Evolutionary conservation across 2,329 filamentous ascomycete genomes (phyloP).

Genomic region (Mycocentrospora acerina): DNA sequence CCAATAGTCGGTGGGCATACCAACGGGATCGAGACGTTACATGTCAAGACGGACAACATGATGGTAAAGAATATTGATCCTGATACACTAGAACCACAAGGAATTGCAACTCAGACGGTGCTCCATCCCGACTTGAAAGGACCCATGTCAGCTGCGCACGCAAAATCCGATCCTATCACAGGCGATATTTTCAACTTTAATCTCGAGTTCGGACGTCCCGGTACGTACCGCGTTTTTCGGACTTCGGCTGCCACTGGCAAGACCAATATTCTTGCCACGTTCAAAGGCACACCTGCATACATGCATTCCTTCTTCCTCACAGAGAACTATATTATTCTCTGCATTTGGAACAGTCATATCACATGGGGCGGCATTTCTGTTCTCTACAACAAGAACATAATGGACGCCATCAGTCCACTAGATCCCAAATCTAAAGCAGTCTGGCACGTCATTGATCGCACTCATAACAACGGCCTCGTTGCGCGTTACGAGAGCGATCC

Average conservation of each 20-base stretch:
- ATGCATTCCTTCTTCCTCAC: slow-evolving; percentile 83
- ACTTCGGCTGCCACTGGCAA: slow-evolving; percentile 63
- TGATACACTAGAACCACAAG: slow-evolving; percentile 70
- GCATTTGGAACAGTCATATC: slow-evolving; percentile 68
- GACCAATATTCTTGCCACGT: slow-evolving; percentile 70
- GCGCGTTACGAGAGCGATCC: slow-evolving; percentile 67
- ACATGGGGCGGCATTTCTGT: slow-evolving; percentile 60
- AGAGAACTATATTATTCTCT: slow-evolving; percentile 69
- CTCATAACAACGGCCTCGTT: slow-evolving; percentile 62
- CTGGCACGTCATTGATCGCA: slow-evolving; percentile 77
- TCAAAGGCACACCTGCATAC: slow-evolving; percentile 64
- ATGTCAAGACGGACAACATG: slow-evolving; percentile 61
- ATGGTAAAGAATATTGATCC: slow-evolving; percentile 65
- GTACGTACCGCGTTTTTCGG: slow-evolving; percentile 70
- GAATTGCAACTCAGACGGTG: slow-evolving; percentile 58
- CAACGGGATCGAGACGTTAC: slow-evolving; percentile 52
- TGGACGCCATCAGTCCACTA: slow-evolving; percentile 68
- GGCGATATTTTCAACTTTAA: slow-evolving; percentile 84
- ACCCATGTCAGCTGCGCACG: slow-evolving; percentile 68
- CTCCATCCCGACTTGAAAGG: slow-evolving; percentile 72
- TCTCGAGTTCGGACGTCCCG: slow-evolving; percentile 59
- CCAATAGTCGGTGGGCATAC: slow-evolving; percentile 27
- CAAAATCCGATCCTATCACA: slow-evolving; percentile 68
- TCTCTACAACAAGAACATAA: slow-evolving; percentile 65
- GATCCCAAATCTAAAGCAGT: slow-evolving; percentile 57